Evolutionary conservation across 2,329 filamentous ascomycete genomes (phyloP).

Genomic region (Sporothrix pseudoabietina): DNA sequence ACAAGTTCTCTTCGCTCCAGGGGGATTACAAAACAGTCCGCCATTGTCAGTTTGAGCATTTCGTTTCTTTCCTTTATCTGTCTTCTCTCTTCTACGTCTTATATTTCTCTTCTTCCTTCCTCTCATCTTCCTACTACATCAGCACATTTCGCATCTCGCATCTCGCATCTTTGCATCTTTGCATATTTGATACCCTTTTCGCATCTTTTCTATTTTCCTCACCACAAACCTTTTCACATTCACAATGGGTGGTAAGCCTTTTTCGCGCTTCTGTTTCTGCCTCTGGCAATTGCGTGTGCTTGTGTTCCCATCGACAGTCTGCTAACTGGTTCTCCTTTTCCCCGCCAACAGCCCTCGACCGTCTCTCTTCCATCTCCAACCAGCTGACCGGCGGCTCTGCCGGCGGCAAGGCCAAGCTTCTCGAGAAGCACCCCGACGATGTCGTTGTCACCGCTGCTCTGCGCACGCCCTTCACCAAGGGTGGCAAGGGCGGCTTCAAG

Average conservation of each 20-base stretch:
- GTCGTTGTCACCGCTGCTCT: constrained; percentile 92
- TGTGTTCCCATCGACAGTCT: not conserved
- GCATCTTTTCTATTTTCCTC: not conserved
- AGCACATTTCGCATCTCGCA: not conserved
- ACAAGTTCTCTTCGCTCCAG: not conserved
- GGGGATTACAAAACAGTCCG: constrained; percentile 21
- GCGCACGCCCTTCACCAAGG: constrained; percentile 88
- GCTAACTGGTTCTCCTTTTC: not conserved
- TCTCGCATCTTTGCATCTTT: not conserved
- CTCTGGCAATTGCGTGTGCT: not conserved
- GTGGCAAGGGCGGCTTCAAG: constrained; percentile 92
- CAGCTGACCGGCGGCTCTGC: constrained; percentile 56
- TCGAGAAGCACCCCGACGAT: constrained; percentile 69
- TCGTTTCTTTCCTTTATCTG: not conserved
- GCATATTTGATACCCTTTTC: constrained; percentile 15
- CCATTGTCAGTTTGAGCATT: constrained; percentile 3
- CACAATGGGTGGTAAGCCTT: constrained; percentile 37
- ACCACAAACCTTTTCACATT: not conserved
- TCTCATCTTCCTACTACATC: constrained; percentile 3
- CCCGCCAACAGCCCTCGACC: constrained; percentile 52
- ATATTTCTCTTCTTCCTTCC: not conserved
- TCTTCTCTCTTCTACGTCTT: not conserved
- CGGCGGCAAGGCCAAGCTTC: constrained; percentile 56
- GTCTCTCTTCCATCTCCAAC: constrained; percentile 62
- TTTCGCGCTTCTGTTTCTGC: not conserved